Base-by-base conservation (phyloP, 1,139 yeast genomes). In the Candida sp. region DNA sequence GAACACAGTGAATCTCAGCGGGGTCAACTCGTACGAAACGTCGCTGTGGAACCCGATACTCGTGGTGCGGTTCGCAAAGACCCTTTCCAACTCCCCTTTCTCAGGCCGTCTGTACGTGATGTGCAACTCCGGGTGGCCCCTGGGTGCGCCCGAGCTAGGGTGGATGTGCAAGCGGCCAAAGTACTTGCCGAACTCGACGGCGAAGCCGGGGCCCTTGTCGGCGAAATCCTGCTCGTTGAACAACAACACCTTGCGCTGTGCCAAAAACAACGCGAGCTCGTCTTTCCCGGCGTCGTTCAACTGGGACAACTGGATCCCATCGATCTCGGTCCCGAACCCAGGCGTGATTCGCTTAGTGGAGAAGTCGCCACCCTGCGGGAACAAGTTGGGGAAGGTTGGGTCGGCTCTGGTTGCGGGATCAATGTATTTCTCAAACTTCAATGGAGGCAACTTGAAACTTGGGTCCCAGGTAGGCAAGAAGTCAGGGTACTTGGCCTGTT, bases 391-490 rank as follows among this genome's bases (percentile, higher is more conserved):
- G 52, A 66, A 69, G 3, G 53, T 31, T 22, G 65, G 64, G 52
- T 69, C 70, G 11, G 73, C 75, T 48, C 76, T 71, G 26, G 70
- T 62, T 5, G 85, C 89, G 26, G 84, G 82, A 56, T 84, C 89
- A 33, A 66, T 63, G 59, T 74, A 78, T 54, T 75, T 74, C 63
- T 78, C 80, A 55, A 80, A 78, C 53, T 72, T 69, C 55, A 79
- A 72, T 12, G 84, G 78, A 12, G 70, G 67, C 51, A 63, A 73
- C 50, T 73, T 75, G 55, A 78, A 73, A 28, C 60, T 63, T 23
- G 80, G 78, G 55, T 77, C 78, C 84, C 84, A 80, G 1, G 83
- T 73, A n/a, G 85, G 84, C 49, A 80, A 70, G 64, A 75, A 80
- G 5, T 78, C 78, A 3, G 80, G 80, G 56, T 57, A 61, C 30